A percentile compares a stretch with the other conserved stretches of the same genome.
Conservation (phyloP, 768 basidiomycete species). For the Auricularia sp. region DNA sequence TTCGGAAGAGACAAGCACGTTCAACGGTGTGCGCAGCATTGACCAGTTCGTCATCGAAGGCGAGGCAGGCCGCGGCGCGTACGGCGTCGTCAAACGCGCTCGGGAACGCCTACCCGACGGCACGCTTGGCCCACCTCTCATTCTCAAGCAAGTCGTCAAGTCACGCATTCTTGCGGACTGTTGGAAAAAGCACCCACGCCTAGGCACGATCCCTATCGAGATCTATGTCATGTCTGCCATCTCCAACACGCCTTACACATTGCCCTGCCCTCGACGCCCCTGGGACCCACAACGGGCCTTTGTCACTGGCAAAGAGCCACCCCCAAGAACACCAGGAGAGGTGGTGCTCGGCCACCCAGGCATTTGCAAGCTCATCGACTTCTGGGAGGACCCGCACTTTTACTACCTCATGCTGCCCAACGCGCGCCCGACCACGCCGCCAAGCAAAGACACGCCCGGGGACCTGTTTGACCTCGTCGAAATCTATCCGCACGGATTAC, state of each 20-base stretch:
- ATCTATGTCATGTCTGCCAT: slow-evolving; percentile 90
- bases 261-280: slow-evolving; percentile 61
- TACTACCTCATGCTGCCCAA: slow-evolving; percentile 90
- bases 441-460: slow-evolving; percentile 43
- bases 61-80: slow-evolving; percentile 90
- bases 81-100: slow-evolving; percentile 88
- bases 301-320: slow-evolving; percentile 16
- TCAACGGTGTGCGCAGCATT: slow-evolving; percentile 58
- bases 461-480: slow-evolving; percentile 97
- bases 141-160: slow-evolving; percentile 98
- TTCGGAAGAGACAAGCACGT: slow-evolving; percentile 28
- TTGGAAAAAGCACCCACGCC: slow-evolving; percentile 94
- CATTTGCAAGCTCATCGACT: slow-evolving; percentile 89
- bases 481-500: slow-evolving; percentile 74
- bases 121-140: slow-evolving; percentile 76
- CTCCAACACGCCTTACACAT: slow-evolving; percentile 67
- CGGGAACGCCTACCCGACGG: slow-evolving; percentile 69
- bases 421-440: slow-evolving; percentile 36
- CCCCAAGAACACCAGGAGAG: slow-evolving; percentile 45
- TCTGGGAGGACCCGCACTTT: slow-evolving; percentile 93
- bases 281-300: slow-evolving; percentile 65
- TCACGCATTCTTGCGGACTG: slow-evolving; percentile 97
- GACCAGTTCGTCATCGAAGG: slow-evolving; percentile 77
- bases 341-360: slow-evolving; percentile 86
- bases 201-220: slow-evolving; percentile 97